Percentiles rank a stretch among this genome's conserved stretches.
Conservation (phyloP, 176 grass and related monocot species). For the Musa itinerans region DNA sequence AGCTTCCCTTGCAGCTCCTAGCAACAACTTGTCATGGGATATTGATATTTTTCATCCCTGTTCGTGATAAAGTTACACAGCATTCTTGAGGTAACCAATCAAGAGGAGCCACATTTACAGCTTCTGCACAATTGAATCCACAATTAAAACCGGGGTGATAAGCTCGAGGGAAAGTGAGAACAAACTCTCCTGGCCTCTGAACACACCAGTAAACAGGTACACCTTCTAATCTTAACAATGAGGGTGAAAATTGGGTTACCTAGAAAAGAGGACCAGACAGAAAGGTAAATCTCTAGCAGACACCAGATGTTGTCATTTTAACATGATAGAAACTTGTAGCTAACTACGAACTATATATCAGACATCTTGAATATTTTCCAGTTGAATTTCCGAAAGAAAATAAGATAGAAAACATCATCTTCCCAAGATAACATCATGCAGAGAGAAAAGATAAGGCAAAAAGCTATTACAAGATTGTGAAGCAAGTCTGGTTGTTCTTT, state of each 20-base stretch:
- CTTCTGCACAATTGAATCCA: slow-evolving; percentile 97
- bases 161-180: slow-evolving; percentile 80
- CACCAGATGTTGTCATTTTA: background rate
- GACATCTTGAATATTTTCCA: background rate
- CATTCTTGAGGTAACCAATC: slow-evolving; percentile 91
- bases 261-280: slow-evolving; percentile 18
- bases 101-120: slow-evolving; percentile 89
- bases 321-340: background rate
- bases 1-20: slow-evolving; percentile 74
- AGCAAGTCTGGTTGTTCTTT: slow-evolving; percentile 95
- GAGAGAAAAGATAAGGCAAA: background rate
- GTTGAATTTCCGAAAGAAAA: background rate
- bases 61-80: slow-evolving; percentile 75
- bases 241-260: slow-evolving; percentile 95
- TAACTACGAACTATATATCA: background rate
- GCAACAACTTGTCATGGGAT: slow-evolving; percentile 92
- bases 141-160: slow-evolving; percentile 94
- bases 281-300: background rate
- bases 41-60: slow-evolving; percentile 65
- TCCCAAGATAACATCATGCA: background rate
- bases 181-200: slow-evolving; percentile 72
- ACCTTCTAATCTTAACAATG: slow-evolving; percentile 72
- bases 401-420: background rate
- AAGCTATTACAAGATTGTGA: slow-evolving; percentile 68
- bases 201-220: slow-evolving; percentile 74